Base-by-base conservation (phyloP, 208 protist genomes). In the Naegleria fowleri region DNA sequence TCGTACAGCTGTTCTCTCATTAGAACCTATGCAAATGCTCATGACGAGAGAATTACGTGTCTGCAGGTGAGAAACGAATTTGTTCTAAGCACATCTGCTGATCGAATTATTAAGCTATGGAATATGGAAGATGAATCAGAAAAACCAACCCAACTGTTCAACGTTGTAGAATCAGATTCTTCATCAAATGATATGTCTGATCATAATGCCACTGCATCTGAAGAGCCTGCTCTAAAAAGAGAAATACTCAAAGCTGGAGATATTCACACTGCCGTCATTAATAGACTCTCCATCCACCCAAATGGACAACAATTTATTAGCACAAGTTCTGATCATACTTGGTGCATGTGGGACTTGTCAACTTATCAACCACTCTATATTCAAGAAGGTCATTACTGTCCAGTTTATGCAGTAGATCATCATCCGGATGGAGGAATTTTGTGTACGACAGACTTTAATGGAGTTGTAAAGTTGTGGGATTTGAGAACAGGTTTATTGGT, bases 391-490 rank as follows among this genome's bases (percentile, higher is more conserved):
- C 87, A 90, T 33, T 41, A 19, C 5, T 51, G 3, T 6, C 22
- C 55, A 51, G 55, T 90, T 25, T 90, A 90, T 51, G 29, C 36
- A 19, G 39, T 90, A 33, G 29, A 52, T 16, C 33, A 67, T 41
- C 87, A 90, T 51, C 38, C 52, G 16, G 87, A 90, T 90, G 87
- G 87, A 16, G 39, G 29, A 41, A 19, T 90, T 41, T 25, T n/a
- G 9, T 25, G 55, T 36, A 90, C 87, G 36, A 52, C 38, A 33
- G 87, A 79, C 83, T 51, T 90, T 19, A 48, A 40, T 67, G 87
- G 87, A 36, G 33, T 90, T 83, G 29, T 6, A 0, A 39, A 29
- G 36, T 15, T 90, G 29, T 90, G 87, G 87, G 87, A 90, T 90
- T 90, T 90, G 33, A 67, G 87, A 79, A 90, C 38, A n/a, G 87